Conservation (phyloP, 148 eudicot species). For the Vaccinium corymbosum region DNA sequence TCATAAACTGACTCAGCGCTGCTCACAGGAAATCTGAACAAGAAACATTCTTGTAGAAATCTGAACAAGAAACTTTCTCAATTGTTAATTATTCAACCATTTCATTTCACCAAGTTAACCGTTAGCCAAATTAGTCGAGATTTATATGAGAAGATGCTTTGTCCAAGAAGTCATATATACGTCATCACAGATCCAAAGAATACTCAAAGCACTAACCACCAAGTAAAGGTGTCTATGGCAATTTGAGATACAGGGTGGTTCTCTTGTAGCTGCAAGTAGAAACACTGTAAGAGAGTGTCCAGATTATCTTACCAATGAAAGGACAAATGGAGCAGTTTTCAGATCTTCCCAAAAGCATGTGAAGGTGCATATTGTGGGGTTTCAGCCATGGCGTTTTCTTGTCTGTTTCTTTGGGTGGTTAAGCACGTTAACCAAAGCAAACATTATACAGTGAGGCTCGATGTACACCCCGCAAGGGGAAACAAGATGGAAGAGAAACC, state of each 20-base stretch:
- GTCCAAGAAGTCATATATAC: background rate
- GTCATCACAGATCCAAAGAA: background rate
- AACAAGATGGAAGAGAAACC: background rate
- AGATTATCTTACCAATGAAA: background rate
- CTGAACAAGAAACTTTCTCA: background rate
- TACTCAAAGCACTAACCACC: background rate
- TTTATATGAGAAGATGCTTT: background rate
- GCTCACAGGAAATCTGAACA: background rate
- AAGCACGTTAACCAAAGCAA: background rate
- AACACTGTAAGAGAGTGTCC: background rate
- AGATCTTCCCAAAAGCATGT: background rate
- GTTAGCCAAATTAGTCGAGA: background rate
- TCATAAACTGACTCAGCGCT: background rate
- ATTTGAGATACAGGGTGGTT: background rate
- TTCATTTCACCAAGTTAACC: background rate
- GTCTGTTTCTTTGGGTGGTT: background rate
- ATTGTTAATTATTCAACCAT: background rate
- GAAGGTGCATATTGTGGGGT: background rate
- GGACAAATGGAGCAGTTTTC: background rate
- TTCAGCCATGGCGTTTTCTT: background rate
- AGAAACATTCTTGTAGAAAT: background rate
- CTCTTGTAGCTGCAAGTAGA: constrained; percentile 5
- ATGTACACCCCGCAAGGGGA: background rate
- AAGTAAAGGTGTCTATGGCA: background rate
- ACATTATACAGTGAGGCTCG: background rate